Conservation (phyloP, 2,329 filamentous ascomycete species). For the Trichoderma sp. region DNA sequence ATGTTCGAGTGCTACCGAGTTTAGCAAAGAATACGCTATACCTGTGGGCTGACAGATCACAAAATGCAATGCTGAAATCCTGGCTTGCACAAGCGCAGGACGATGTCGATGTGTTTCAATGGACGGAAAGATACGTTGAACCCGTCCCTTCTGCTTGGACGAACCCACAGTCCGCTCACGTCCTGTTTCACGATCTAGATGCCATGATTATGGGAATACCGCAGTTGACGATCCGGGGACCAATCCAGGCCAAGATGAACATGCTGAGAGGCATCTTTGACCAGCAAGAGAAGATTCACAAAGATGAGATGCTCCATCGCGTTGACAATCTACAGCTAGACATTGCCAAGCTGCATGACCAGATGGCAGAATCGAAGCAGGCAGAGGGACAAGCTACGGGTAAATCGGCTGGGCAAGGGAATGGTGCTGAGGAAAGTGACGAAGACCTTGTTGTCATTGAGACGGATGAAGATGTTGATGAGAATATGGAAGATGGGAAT, state of each 20-base stretch:
- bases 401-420: background rate
- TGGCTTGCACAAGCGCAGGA: background rate
- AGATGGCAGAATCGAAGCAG: background rate
- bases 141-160: background rate
- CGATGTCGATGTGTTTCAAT: background rate
- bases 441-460: too few species aligned
- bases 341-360: background rate
- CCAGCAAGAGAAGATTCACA: background rate
- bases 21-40: background rate
- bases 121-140: background rate
- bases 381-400: accelerated
- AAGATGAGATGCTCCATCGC: background rate
- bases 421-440: too few species aligned
- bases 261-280: background rate
- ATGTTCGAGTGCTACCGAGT: background rate
- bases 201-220: too few species aligned
- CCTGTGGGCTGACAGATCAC: background rate
- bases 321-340: background rate
- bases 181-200: background rate
- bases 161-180: too few species aligned
- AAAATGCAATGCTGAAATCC: background rate
- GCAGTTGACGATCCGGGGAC: too few species aligned
- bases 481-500: too few species aligned
- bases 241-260: background rate
- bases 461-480: too few species aligned